phyloP scores from a whole-genome alignment of 129 eudicot species.

The Gnaphalium uliginosum region DNA sequence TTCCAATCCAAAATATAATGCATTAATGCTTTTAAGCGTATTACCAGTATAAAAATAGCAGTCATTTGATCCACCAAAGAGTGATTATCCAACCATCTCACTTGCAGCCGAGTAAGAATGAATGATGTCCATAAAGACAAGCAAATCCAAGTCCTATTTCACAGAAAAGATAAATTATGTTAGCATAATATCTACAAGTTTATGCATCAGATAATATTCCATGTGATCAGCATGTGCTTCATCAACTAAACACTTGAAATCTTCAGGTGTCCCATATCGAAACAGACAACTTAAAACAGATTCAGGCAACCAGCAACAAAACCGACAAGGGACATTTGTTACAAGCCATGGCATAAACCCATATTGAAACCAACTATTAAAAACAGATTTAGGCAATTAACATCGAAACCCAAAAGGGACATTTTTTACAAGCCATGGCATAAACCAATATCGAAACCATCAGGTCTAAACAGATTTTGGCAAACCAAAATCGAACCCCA shows the following conservation, averaged over 20 bases:
- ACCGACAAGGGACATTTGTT: too few species aligned
- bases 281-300: too few species aligned
- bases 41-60: conserved; percentile 93
- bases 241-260: conserved; percentile 90
- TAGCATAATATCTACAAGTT: background rate
- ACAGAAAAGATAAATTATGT: background rate
- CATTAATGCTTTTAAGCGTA: background rate
- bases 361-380: too few species aligned
- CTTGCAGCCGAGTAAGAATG: conserved; percentile 97
- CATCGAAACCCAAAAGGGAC: too few species aligned
- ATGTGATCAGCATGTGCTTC: conserved; percentile 80
- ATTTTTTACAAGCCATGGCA: too few species aligned
- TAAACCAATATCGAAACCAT: too few species aligned
- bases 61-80: conserved; percentile 90
- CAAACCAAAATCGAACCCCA: too few species aligned
- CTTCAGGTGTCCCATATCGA: conserved; percentile 95
- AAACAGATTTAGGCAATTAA: too few species aligned
- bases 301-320: too few species aligned
- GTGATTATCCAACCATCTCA: conserved; percentile 94
- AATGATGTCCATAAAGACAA: conserved; percentile 83
- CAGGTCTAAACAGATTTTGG: too few species aligned
- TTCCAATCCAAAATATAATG: background rate
- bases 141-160: conserved; percentile 72
- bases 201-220: conserved; percentile 4
- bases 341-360: too few species aligned